Conservation (phyloP, 1,284 basidiomycete genomes). For the Wallemia mellicola region DNA sequence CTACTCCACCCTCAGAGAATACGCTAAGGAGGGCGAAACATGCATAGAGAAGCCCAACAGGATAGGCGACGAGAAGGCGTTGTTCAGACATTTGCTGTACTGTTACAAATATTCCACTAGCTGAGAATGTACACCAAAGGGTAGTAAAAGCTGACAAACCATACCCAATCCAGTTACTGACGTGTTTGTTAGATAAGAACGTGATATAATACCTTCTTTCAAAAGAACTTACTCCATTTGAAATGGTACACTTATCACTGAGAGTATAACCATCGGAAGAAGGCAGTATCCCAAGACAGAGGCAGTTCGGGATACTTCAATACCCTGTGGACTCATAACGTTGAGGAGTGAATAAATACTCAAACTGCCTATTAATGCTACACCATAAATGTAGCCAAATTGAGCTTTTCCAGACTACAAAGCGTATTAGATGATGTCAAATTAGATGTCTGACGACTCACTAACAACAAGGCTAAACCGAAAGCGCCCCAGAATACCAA, state of each 20-base stretch:
- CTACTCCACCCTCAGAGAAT: neutral
- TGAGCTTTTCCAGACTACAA: slow-evolving; percentile 81
- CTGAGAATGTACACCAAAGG: slow-evolving; percentile 80
- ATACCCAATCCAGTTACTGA: slow-evolving; percentile 51
- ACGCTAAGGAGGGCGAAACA: slow-evolving; percentile 58
- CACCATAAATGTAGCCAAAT: slow-evolving; percentile 96
- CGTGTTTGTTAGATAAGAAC: neutral
- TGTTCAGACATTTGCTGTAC: slow-evolving; percentile 81
- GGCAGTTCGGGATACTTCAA: slow-evolving; percentile 83
- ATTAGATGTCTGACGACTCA: slow-evolving; percentile 20
- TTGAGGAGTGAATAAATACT: slow-evolving; percentile 89
- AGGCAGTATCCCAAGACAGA: slow-evolving; percentile 93
- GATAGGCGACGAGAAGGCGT: slow-evolving; percentile 71
- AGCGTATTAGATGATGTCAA: neutral
- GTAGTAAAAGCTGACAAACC: slow-evolving; percentile 48
- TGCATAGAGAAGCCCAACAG: slow-evolving; percentile 63
- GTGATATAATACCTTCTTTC: too few relatives aligned
- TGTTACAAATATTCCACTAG: slow-evolving; percentile 73
- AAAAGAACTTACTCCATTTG: slow-evolving; percentile 45
- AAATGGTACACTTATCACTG: slow-evolving; percentile 58
- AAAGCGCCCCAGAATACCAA: slow-evolving; percentile 84
- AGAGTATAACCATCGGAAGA: slow-evolving; percentile 85
- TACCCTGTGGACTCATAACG: slow-evolving; percentile 81
- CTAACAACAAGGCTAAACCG: slow-evolving; percentile 62
- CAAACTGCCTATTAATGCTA: slow-evolving; percentile 73